Percentiles rank a stretch among this genome's conserved stretches.
Evolutionary conservation across 75 land plant species (phyloP).

Genomic region (Ceratopteris richardii): DNA sequence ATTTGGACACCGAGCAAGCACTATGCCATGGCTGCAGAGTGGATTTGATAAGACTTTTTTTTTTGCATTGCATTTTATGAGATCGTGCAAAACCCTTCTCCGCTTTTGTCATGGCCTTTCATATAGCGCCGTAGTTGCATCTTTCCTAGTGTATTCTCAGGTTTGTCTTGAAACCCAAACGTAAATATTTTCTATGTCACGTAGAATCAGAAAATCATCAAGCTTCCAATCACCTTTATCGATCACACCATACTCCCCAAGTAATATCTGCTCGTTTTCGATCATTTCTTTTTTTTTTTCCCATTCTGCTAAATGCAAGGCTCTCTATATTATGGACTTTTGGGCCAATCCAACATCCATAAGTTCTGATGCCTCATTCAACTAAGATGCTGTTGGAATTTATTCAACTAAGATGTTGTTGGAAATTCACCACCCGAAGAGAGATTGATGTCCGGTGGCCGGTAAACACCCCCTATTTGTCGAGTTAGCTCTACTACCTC

Average conservation of each 20-base stretch:
- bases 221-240: conserved; percentile 72
- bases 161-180: conserved; percentile 94
- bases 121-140: conserved; percentile 95
- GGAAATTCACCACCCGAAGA: conserved; percentile 37
- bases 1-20: conserved; percentile 63
- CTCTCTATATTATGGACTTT: conserved; percentile 19
- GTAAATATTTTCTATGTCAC: conserved; percentile 96
- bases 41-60: conserved; percentile 86
- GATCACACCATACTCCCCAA: conserved; percentile 81
- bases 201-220: conserved; percentile 79
- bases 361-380: conserved; percentile 40
- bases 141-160: conserved; percentile 82
- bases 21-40: conserved; percentile 87
- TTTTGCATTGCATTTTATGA: conserved; percentile 89
- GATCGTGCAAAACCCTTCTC: conserved; percentile 84
- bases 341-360: conserved; percentile 49
- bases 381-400: no score
- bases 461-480: conserved; percentile 7
- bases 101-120: conserved; percentile 83
- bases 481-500: background rate
- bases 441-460: conserved; percentile 68
- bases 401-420: conserved; percentile 16
- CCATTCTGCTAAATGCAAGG: background rate
- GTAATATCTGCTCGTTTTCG: conserved; percentile 65
- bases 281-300: background rate